phyloP scores from a whole-genome alignment of 495 filamentous ascomycete species.

The Lepraria neglecta region DNA sequence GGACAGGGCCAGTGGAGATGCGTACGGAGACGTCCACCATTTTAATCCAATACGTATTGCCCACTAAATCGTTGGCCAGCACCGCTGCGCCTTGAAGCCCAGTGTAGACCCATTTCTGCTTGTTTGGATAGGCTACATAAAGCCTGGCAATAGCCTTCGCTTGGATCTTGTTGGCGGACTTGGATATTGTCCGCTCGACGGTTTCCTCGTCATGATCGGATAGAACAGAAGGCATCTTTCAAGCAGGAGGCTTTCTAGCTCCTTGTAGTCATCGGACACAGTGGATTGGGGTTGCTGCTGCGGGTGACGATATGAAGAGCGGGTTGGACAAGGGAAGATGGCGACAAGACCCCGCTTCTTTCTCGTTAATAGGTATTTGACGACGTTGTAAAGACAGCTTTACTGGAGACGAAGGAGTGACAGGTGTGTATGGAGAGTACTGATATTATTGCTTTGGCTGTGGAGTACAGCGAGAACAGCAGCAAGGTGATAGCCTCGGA shows the following conservation, averaged over 20 bases:
- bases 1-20: conserved; percentile 25
- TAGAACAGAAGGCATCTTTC: conserved; percentile 78
- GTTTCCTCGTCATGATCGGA: conserved; percentile 87
- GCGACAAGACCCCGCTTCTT: not conserved
- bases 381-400: not conserved
- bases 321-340: not conserved
- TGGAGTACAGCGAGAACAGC: no score
- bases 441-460: not conserved
- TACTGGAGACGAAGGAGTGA: not conserved
- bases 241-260: not conserved
- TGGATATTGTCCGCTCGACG: conserved; percentile 85
- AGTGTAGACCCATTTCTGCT: conserved; percentile 84
- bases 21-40: conserved; percentile 91
- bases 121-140: conserved; percentile 86
- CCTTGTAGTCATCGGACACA: not conserved
- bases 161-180: conserved; percentile 89
- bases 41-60: conserved; percentile 94
- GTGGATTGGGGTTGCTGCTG: not conserved
- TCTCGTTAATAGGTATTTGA: not conserved
- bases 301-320: not conserved
- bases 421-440: not conserved
- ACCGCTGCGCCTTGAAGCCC: conserved; percentile 92
- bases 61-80: conserved; percentile 86
- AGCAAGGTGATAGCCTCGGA: no score
- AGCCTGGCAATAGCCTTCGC: conserved; percentile 89